These are phyloP conservation scores for Psilocybe cyanescens DNA, from an alignment of 768 basidiomycete species.

Conservation along the genomic window DNA sequence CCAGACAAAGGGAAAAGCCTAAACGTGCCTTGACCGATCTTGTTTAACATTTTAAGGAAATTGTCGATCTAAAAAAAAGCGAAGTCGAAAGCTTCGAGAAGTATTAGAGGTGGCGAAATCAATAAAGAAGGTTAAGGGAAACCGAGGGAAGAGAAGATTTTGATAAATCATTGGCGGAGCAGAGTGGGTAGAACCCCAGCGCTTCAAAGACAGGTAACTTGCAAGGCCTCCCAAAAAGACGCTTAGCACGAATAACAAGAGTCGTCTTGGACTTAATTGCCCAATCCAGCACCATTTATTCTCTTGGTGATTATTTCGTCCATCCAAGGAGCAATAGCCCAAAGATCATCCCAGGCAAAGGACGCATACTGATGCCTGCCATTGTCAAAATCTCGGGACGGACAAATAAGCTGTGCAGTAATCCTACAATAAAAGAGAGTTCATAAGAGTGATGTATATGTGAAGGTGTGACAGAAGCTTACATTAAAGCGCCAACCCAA, in stretches of 20 bases:
- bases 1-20: constrained; percentile 17
- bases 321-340: constrained; percentile 81
- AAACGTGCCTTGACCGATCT: constrained; percentile 12
- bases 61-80: constrained; percentile 3
- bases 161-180: too few relatives aligned
- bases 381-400: constrained; percentile 42
- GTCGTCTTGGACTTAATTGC: constrained; percentile 38
- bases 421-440: constrained; percentile 45
- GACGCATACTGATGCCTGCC: constrained; percentile 66
- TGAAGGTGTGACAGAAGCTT: constrained; percentile 21
- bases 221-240: not conserved
- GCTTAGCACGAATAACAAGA: not conserved
- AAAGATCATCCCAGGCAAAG: constrained; percentile 70
- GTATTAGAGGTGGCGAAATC: not conserved
- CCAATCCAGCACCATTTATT: constrained; percentile 76
- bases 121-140: not conserved
- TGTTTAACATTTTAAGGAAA: constrained; percentile 7
- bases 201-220: too few relatives aligned
- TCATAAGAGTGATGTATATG: constrained; percentile 1
- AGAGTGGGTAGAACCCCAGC: too few relatives aligned
- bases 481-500: constrained; percentile 81
- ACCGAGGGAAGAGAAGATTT: not conserved
- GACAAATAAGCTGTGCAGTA: constrained; percentile 58
- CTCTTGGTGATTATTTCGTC: constrained; percentile 62
- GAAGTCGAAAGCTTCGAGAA: not conserved